phyloP scores from a whole-genome alignment of 75 land plant genomes.

The Pseudotsuga menziesii region DNA sequence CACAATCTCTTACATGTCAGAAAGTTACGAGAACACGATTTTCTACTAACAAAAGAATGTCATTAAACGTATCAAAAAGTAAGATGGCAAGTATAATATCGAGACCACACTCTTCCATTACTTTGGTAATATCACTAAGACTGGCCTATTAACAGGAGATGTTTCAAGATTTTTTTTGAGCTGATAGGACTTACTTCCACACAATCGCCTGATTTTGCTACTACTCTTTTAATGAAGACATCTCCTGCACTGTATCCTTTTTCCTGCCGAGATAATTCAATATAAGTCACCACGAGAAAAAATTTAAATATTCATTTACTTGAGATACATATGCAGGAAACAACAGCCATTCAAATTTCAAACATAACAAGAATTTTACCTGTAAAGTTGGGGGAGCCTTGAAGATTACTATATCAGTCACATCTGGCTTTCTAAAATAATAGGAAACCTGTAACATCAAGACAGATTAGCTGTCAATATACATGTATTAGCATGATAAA shows the following conservation, averaged over 20 bases:
- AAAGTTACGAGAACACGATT: too few species aligned
- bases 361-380: conserved; percentile 31
- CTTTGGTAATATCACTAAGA: too few species aligned
- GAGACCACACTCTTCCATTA: too few species aligned
- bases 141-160: too few species aligned
- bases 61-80: too few species aligned
- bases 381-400: conserved; percentile 78
- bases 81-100: too few species aligned
- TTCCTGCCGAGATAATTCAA: conserved; percentile 20
- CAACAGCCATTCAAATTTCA: not conserved
- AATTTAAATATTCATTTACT: not conserved
- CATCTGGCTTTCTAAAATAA: conserved; percentile 65
- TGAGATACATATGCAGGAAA: not conserved
- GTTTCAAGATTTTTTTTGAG: too few species aligned
- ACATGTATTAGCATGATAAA: not conserved
- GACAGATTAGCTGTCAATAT: not conserved
- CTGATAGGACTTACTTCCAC: conserved; percentile 51
- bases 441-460: conserved; percentile 71
- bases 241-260: conserved; percentile 49
- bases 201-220: conserved; percentile 72
- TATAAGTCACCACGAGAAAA: not conserved
- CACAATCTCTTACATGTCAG: too few species aligned
- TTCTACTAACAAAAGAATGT: too few species aligned
- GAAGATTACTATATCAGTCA: conserved; percentile 87
- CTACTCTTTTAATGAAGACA: conserved; percentile 73